Percentiles rank a stretch among this genome's conserved stretches.
phyloP scores from a whole-genome alignment of 345 rosid genomes.

The Melaleuca quinquenervia region DNA sequence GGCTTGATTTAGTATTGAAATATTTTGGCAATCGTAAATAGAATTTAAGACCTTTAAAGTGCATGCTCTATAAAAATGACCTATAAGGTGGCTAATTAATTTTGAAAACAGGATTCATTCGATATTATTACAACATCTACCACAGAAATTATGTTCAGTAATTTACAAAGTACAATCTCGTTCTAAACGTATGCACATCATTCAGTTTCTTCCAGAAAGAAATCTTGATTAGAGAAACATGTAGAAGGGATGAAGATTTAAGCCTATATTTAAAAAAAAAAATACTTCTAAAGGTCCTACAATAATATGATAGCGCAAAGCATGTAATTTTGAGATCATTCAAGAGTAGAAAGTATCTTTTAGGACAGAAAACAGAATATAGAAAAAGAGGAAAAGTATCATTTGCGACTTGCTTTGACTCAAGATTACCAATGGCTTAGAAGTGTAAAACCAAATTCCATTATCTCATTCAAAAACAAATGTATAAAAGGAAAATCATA shows the following conservation, averaged over 20 bases:
- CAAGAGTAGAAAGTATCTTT: not conserved
- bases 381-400: not conserved
- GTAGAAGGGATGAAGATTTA: not conserved
- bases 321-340: not conserved
- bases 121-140: not conserved
- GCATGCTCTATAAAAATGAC: not conserved
- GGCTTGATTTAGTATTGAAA: not conserved
- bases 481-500: not conserved
- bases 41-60: not conserved
- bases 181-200: not conserved
- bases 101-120: not conserved
- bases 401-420: not conserved
- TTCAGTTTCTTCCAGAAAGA: not conserved
- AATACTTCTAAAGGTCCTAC: not conserved
- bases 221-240: not conserved
- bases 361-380: not conserved
- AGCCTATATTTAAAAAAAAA: not conserved
- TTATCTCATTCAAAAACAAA: not conserved
- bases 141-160: not conserved
- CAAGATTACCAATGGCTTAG: not conserved
- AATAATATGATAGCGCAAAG: not conserved
- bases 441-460: not conserved
- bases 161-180: not conserved
- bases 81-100: not conserved
- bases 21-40: not conserved